phyloP scores from a whole-genome alignment of 2,329 filamentous ascomycete genomes.

The Fusarium verticillioides region DNA sequence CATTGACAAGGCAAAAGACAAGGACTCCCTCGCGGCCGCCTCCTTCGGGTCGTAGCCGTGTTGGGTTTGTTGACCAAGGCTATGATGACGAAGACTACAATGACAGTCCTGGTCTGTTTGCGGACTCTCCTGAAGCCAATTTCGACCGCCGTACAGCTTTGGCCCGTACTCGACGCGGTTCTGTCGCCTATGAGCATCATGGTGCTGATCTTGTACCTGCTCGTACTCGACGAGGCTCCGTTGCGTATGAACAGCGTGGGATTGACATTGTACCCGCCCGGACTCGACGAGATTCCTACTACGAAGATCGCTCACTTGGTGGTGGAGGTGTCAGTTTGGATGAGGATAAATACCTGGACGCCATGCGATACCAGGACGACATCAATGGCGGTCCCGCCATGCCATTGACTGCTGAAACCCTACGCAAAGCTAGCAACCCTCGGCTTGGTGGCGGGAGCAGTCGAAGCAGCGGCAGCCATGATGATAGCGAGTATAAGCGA shows the following conservation, averaged over 20 bases:
- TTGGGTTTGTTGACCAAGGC: slow-evolving; percentile 48
- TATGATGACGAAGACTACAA: slow-evolving; percentile 55
- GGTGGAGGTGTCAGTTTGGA: slow-evolving; percentile 50
- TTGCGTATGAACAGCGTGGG: slow-evolving; percentile 53
- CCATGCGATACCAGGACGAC: slow-evolving; percentile 63
- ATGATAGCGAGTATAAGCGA: slow-evolving; percentile 71
- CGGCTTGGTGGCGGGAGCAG: slow-evolving; percentile 61
- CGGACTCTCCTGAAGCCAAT: slow-evolving; percentile 51
- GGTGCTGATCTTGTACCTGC: slow-evolving; percentile 55
- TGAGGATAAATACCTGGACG: slow-evolving; percentile 53
- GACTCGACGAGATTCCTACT: slow-evolving; percentile 55
- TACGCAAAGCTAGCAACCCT: slow-evolving; percentile 61
- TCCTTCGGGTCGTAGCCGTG: slow-evolving; percentile 44
- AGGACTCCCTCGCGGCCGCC: slow-evolving; percentile 50
- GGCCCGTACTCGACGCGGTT: slow-evolving; percentile 50
- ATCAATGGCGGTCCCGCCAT: slow-evolving; percentile 57
- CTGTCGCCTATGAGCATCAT: slow-evolving; percentile 51
- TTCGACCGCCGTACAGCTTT: slow-evolving; percentile 50
- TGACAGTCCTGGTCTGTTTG: slow-evolving; percentile 51
- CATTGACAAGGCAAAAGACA: slow-evolving; percentile 43
- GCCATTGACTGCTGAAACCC: slow-evolving; percentile 65
- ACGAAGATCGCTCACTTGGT: slow-evolving; percentile 50
- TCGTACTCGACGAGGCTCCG: slow-evolving; percentile 50
- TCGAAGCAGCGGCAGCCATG: slow-evolving; percentile 67
- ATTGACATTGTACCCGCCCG: slow-evolving; percentile 51